phyloP scores from a whole-genome alignment of 2,329 filamentous ascomycete genomes.

The Diaporthe nobilis region DNA sequence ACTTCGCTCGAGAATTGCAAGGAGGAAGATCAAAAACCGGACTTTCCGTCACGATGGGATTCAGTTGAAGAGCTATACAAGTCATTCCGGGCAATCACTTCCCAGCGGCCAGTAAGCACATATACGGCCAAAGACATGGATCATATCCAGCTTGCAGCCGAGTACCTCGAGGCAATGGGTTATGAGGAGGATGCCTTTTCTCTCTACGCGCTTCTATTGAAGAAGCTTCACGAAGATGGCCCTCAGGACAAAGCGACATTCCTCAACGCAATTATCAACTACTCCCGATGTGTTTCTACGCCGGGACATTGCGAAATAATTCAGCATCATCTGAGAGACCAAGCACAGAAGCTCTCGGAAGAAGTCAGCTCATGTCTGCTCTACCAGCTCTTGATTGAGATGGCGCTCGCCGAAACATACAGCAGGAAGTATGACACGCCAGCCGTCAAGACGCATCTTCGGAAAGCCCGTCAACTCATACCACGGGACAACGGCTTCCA shows the following conservation, averaged over 20 bases:
- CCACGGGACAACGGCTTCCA: background rate
- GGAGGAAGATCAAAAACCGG: background rate
- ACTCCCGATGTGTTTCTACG: background rate
- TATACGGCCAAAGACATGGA: background rate
- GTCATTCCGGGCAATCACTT: background rate
- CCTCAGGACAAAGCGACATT: background rate
- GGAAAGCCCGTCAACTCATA: background rate
- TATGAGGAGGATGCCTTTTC: background rate
- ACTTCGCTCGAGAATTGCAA: background rate
- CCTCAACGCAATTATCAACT: background rate
- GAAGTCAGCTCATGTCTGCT: background rate
- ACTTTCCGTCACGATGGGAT: background rate
- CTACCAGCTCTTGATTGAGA: background rate
- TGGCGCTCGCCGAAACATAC: background rate
- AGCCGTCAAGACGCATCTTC: background rate
- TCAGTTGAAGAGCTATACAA: background rate
- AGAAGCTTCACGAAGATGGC: background rate
- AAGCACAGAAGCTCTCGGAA: background rate
- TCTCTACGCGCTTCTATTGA: background rate
- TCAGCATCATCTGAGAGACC: background rate
- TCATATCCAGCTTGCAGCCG: background rate
- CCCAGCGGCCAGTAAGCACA: background rate
- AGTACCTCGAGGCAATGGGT: conserved; percentile 1
- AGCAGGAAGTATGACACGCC: background rate
- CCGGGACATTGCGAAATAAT: background rate